Evolutionary conservation across 495 filamentous ascomycete genomes (phyloP), one percentile per base, ranked within the genome.

Genomic region (Aspergillus avenaceus): DNA sequence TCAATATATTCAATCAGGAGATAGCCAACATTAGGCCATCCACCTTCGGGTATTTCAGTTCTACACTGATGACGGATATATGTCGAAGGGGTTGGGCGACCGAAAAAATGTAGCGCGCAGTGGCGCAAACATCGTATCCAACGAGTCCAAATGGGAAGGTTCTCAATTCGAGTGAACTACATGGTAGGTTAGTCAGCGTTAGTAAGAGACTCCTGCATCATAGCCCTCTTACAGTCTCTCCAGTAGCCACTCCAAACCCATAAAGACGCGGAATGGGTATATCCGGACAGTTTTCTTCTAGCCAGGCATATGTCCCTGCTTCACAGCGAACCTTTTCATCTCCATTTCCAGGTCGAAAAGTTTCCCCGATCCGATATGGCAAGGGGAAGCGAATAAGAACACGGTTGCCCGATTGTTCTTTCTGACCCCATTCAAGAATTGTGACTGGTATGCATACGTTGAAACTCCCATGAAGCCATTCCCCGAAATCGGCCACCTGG

Each of bases 311-410:
- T 0, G 69, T 59, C 42, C 56, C 69, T 21, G 60, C 65, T 49
- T 69, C 66, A 51, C 58, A 70, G 41, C 60, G 57, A 36, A 72
- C 44, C 54, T 72, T 72, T 43, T 72, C 65, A 42, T 72, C 61
- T 6, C 54, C 53, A 56, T 63, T 72, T 52, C 65, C 65, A 37
- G 67, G 62, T 26, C 53, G 45, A 45, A 53, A 57, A 41, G 28
- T 54, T 45, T 70, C 69, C 21, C 59, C 69, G 45, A 70, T 42
- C 25, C 61, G 61, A 52, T 72, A 66, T 27, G 63, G 65, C 29
- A 72, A 45, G 45, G 69, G 69, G 57, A 65, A 67, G 22, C 69
- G 61, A 52, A 72, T 47, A 5, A 70, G 48, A 16, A 69, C 56
- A 28, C 56, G 60, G 36, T 60, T 49, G 25, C 51, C 53, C 28